Conservation (phyloP, 164 flowering plant genomes). For the Echeveria elegans region DNA sequence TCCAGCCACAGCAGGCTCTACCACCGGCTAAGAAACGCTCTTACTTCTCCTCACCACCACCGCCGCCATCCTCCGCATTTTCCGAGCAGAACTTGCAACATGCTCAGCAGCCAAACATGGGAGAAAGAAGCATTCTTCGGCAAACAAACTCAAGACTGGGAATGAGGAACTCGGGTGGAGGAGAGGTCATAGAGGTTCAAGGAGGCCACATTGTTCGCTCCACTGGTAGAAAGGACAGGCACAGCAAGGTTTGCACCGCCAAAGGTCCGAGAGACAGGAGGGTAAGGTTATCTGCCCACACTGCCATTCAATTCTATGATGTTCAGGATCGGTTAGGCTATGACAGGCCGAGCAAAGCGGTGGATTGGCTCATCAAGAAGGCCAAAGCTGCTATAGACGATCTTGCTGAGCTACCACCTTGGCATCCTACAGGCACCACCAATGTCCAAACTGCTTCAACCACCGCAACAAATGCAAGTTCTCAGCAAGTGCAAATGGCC, state of each 20-base stretch:
- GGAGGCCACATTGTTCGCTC: conserved; percentile 60
- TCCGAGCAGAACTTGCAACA: conserved; percentile 24
- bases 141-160: conserved; percentile 43
- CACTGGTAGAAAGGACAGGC: conserved; percentile 7
- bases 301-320: conserved; percentile 9
- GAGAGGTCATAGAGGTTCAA: conserved; percentile 73
- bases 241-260: conserved; percentile 9
- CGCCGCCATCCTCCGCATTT: conserved; percentile 16
- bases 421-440: conserved; percentile 34
- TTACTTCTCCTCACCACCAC: conserved; percentile 18
- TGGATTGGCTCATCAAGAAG: conserved; percentile 9
- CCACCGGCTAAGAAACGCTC: conserved; percentile 45
- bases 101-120: conserved; percentile 41
- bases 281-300: conserved; percentile 6
- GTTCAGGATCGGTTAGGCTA: conserved; percentile 9
- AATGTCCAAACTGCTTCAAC: conserved; percentile 6
- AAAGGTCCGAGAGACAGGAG: conserved; percentile 9
- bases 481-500: conserved; percentile 2
- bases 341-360: conserved; percentile 7
- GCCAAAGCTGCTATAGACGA: conserved; percentile 8
- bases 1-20: conserved; percentile 10
- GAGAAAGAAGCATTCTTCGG: conserved; percentile 27
- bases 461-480: conserved; percentile 1
- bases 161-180: conserved; percentile 27
- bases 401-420: conserved; percentile 14